These are phyloP conservation scores for Maudiozyma humilis DNA, from an alignment of 1,139 yeast genomes.

Conservation along the genomic window DNA sequence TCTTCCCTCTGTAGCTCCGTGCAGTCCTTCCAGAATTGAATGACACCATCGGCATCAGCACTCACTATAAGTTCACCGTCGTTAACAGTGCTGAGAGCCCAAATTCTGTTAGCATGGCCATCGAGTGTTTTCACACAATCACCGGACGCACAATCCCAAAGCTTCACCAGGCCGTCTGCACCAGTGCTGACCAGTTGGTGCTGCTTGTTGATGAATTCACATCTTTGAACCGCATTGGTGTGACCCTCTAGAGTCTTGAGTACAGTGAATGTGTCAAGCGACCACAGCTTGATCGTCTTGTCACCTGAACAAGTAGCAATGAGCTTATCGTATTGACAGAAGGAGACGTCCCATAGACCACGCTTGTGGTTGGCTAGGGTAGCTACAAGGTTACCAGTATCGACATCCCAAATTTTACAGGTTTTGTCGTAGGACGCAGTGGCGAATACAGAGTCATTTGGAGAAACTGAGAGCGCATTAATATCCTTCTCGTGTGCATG, in stretches of 20 bases:
- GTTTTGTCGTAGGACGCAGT: constrained; percentile 95
- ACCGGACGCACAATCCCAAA: constrained; percentile 76
- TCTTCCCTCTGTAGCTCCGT: constrained; percentile 60
- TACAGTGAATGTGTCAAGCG: constrained; percentile 66
- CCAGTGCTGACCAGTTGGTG: constrained; percentile 75
- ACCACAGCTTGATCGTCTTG: constrained; percentile 85
- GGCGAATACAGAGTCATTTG: constrained; percentile 80
- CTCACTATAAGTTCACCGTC: constrained; percentile 67
- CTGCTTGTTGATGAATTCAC: constrained; percentile 56
- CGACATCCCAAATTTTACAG: constrained; percentile 80
- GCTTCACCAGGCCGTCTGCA: constrained; percentile 87
- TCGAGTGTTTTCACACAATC: constrained; percentile 79
- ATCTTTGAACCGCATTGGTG: constrained; percentile 83
- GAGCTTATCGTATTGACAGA: constrained; percentile 69
- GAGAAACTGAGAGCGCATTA: constrained; percentile 77
- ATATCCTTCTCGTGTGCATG: constrained; percentile 96
- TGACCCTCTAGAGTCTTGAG: constrained; percentile 87
- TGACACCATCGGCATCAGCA: constrained; percentile 93
- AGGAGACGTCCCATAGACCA: constrained; percentile 87
- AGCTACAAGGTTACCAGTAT: constrained; percentile 77
- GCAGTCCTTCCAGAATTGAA: constrained; percentile 81
- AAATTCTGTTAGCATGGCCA: constrained; percentile 86
- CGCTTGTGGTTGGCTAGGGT: constrained; percentile 83
- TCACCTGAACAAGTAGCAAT: constrained; percentile 83
- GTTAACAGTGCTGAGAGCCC: constrained; percentile 68